A percentile compares a stretch with the other conserved stretches of the same genome.
Evolutionary conservation across 331 rosid species (phyloP).

Genomic region (Quercus tomentella): DNA sequence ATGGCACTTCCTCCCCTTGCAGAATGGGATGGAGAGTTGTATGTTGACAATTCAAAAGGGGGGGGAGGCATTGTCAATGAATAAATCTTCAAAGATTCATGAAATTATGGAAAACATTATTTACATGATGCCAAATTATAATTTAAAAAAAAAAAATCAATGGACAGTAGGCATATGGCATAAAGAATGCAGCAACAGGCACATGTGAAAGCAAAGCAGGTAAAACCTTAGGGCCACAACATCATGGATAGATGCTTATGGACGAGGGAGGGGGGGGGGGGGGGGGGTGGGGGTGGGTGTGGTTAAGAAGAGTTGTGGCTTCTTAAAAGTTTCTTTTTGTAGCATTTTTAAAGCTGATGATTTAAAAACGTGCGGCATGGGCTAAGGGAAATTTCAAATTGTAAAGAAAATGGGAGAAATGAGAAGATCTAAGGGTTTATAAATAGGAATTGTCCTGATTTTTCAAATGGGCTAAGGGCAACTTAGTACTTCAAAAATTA

Average conservation of each 20-base stretch:
- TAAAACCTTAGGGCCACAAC: neutral
- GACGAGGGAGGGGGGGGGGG: neutral
- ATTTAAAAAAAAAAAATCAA: neutral
- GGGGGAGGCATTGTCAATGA: neutral
- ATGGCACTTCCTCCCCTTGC: neutral
- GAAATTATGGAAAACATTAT: neutral
- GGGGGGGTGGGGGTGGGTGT: too few relatives aligned
- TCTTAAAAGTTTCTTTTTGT: neutral
- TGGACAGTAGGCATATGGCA: neutral
- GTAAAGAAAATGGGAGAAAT: neutral
- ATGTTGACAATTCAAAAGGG: neutral
- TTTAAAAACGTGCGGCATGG: too few relatives aligned
- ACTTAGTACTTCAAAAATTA: neutral
- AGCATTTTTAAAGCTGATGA: neutral
- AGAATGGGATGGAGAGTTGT: neutral
- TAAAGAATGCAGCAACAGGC: neutral
- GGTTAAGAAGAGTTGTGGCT: neutral
- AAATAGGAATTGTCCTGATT: neutral
- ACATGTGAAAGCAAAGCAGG: neutral
- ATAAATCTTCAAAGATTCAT: neutral
- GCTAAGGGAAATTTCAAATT: too few relatives aligned
- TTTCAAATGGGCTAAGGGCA: neutral
- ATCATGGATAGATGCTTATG: neutral
- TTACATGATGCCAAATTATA: neutral
- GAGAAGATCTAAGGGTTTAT: neutral